Base-by-base conservation (phyloP, 108 stramenopile species). In the Pelagomonas calceolata region DNA sequence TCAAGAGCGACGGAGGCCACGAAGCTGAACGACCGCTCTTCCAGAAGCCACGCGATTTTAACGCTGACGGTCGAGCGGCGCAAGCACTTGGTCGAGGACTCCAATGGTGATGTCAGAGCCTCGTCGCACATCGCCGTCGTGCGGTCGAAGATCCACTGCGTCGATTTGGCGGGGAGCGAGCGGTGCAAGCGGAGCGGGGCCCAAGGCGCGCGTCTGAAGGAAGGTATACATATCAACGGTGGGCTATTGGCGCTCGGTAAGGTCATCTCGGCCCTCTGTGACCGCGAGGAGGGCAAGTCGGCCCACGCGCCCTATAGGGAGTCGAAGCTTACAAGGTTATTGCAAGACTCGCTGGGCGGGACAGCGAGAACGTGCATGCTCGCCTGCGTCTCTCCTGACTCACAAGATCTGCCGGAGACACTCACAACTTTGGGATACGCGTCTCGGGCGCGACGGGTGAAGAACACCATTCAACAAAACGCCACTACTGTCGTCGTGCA, bases 291-390 rank as follows among this genome's bases (percentile, higher is more conserved):
- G 72, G 14, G 16, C 32, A 1, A 7, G 67, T 7, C 67, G 26
- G 34, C 67, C n/a, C 89, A 89, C 66, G 74, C 90, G 21, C 88
- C 88, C 4, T 92, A 91, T 73, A 76, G 91, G 35, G 93, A 97
- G 74, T 94, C 93, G 30, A 93, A 93, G 75, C 80, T 99, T 30
- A 98, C 97, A n/a, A 83, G 95, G 34, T 75, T 99, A 32, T 77
- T 99, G 67, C 89, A 91, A 70, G 96, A 96, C 85, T 90, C 93
- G 0, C 72, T 99, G 21, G 98, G 98, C 36, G 98, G 98, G 14
- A 88, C 89, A 74, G 77, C 75, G 45, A 36, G 70, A 15, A 80
- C 73, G 21, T 34, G 43, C 31, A 71, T 81, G 68, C 30, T 78
- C 37, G 66, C 66, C 68, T 74, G 73, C 51, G 73, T 74, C 4